A percentile compares a stretch with the other conserved stretches of the same genome.
phyloP scores from a whole-genome alignment of 371 early-diverging fungal genomes.

The Parasitella parasitica region DNA sequence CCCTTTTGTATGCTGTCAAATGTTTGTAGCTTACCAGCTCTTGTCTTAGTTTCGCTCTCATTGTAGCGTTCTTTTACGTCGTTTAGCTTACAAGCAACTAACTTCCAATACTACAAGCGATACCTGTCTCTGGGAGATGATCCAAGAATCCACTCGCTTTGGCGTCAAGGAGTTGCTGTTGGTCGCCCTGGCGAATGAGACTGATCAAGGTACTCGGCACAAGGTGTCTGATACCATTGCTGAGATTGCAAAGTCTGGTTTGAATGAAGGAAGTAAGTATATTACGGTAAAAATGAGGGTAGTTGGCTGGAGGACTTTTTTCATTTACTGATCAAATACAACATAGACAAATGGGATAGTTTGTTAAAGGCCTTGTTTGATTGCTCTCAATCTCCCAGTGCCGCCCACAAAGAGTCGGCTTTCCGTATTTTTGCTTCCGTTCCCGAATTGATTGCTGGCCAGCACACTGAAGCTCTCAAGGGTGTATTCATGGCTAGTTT shows the following conservation, averaged over 20 bases:
- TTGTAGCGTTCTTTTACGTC: constrained; percentile 85
- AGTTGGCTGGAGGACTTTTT: neutral
- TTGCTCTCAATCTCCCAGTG: constrained; percentile 72
- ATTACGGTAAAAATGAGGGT: too few species aligned
- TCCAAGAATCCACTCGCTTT: constrained; percentile 63
- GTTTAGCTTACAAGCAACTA: constrained; percentile 73
- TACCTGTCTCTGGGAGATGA: constrained; percentile 70
- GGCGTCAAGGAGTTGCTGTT: constrained; percentile 75
- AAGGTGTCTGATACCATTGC: constrained; percentile 92
- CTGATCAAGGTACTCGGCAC: constrained; percentile 71
- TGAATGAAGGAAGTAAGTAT: constrained; percentile 61
- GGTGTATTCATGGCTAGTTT: constrained; percentile 72
- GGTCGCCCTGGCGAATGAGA: constrained; percentile 73
- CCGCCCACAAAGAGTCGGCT: constrained; percentile 83
- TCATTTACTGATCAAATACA: neutral
- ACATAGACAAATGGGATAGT: constrained; percentile 72
- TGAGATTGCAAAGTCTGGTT: constrained; percentile 77
- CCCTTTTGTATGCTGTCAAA: neutral
- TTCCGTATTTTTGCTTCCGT: constrained; percentile 86
- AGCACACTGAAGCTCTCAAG: constrained; percentile 69
- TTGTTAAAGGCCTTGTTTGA: constrained; percentile 79
- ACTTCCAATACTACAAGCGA: constrained; percentile 49
- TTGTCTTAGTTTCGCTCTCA: constrained; percentile 77
- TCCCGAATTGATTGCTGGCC: constrained; percentile 73
- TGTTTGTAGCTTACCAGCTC: neutral